phyloP scores from a whole-genome alignment of 2,329 filamentous ascomycete genomes.

The Didymosphaeria variabile region DNA sequence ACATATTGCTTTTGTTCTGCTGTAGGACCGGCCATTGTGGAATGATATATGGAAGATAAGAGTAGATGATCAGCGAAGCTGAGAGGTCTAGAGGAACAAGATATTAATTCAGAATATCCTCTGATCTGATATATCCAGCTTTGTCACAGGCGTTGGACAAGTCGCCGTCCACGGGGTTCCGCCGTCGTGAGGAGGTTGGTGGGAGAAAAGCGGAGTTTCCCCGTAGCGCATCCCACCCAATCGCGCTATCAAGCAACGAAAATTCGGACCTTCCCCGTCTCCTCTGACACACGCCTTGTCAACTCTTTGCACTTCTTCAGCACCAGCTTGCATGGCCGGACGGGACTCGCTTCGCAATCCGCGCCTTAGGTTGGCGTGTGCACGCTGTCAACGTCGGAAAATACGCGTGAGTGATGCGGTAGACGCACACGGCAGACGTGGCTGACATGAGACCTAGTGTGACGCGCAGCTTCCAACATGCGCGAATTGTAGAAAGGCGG shows the following conservation, averaged over 20 bases:
- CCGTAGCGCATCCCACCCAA: background rate
- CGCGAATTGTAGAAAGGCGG: conserved; percentile 23
- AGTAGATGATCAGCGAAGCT: background rate
- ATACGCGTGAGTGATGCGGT: conserved; percentile 21
- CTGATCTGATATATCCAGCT: background rate
- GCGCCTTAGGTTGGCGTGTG: conserved; percentile 24
- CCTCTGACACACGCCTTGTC: background rate
- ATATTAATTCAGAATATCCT: background rate
- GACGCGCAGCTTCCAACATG: conserved; percentile 23
- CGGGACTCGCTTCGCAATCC: conserved; percentile 15
- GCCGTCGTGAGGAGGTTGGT: background rate
- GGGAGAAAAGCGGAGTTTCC: background rate
- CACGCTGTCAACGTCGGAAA: conserved; percentile 25
- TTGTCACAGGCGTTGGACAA: background rate
- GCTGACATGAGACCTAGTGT: conserved; percentile 15
- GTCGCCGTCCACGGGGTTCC: background rate
- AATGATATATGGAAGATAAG: background rate
- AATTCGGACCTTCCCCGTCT: conserved; percentile 10
- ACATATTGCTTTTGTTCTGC: conserved; percentile 27
- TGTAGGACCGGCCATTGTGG: conserved; percentile 1
- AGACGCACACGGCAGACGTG: background rate
- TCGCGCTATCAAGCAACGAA: background rate
- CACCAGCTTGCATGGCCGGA: background rate
- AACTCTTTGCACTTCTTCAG: background rate
- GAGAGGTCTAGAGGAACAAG: background rate